Conservation (phyloP, 148 eudicot species). For the Amaranthus cruentus region DNA sequence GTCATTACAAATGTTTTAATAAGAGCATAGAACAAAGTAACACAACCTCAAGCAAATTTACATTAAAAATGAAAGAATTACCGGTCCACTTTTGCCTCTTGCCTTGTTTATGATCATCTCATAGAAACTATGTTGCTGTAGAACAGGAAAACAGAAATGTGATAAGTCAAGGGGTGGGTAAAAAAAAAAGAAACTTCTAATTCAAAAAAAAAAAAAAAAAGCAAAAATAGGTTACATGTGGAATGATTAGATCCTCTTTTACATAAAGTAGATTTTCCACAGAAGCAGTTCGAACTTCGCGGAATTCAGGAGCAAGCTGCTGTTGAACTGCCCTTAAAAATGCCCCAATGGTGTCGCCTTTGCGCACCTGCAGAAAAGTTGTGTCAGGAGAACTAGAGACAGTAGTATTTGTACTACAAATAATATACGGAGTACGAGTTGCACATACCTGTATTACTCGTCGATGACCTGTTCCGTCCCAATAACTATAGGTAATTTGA, state of each 20-base stretch:
- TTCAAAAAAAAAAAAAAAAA: no score
- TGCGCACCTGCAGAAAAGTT: slow-evolving; percentile 59
- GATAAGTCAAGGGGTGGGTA: not conserved
- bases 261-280: slow-evolving; percentile 96
- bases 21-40: not conserved
- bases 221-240: slow-evolving; percentile 56
- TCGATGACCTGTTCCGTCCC: slow-evolving; percentile 98
- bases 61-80: slow-evolving; percentile 29
- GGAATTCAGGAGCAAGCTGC: slow-evolving; percentile 96
- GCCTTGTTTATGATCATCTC: slow-evolving; percentile 98
- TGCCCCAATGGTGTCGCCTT: slow-evolving; percentile 92
- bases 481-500: slow-evolving; percentile 92
- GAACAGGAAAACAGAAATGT: slow-evolving; percentile 2
- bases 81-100: slow-evolving; percentile 99
- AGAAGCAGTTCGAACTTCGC: slow-evolving; percentile 92
- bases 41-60: not conserved
- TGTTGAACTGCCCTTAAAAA: slow-evolving; percentile 93
- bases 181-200: not conserved
- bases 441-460: slow-evolving; percentile 67
- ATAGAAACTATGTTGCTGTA: slow-evolving; percentile 97
- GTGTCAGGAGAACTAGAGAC: not conserved
- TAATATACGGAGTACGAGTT: not conserved
- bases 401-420: not conserved
- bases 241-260: slow-evolving; percentile 96
- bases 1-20: not conserved